A percentile compares a stretch with the other conserved stretches of the same genome.
Conservation (phyloP, 1,139 yeast genomes). For the Zygotorulaspora mrakii region DNA sequence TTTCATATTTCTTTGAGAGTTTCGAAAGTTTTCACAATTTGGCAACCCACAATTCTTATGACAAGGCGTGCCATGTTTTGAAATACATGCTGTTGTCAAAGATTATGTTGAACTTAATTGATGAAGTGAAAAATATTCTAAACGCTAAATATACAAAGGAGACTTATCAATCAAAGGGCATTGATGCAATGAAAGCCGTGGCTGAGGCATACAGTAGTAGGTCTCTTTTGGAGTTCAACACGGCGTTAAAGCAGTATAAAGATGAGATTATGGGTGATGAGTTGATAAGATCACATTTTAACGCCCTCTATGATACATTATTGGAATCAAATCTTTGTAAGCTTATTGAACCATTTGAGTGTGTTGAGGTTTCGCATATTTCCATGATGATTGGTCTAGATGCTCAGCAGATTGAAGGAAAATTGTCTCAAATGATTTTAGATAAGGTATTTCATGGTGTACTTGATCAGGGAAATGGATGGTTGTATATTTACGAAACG, state of each 20-base stretch:
- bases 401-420: slow-evolving; percentile 86
- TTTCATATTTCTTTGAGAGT: slow-evolving; percentile 89
- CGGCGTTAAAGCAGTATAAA: slow-evolving; percentile 66
- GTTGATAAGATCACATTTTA: slow-evolving; percentile 86
- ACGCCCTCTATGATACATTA: slow-evolving; percentile 86
- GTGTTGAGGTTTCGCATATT: slow-evolving; percentile 87
- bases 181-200: slow-evolving; percentile 92
- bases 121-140: slow-evolving; percentile 76
- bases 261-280: slow-evolving; percentile 79
- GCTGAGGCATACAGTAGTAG: slow-evolving; percentile 87
- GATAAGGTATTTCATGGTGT: slow-evolving; percentile 95
- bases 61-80: slow-evolving; percentile 69
- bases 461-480: slow-evolving; percentile 96
- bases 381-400: slow-evolving; percentile 87
- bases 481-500: slow-evolving; percentile 88
- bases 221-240: slow-evolving; percentile 86
- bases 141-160: slow-evolving; percentile 76
- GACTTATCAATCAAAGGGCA: slow-evolving; percentile 61
- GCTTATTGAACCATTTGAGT: slow-evolving; percentile 92
- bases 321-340: slow-evolving; percentile 91
- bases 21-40: slow-evolving; percentile 71
- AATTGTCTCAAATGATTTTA: slow-evolving; percentile 91
- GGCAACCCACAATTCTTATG: slow-evolving; percentile 51
- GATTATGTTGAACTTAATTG: slow-evolving; percentile 85
- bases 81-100: slow-evolving; percentile 91